Percentiles rank a stretch among this genome's conserved stretches.
Evolutionary conservation across 1,284 basidiomycete species (phyloP).

Genomic region (Lentinus polychrous): DNA sequence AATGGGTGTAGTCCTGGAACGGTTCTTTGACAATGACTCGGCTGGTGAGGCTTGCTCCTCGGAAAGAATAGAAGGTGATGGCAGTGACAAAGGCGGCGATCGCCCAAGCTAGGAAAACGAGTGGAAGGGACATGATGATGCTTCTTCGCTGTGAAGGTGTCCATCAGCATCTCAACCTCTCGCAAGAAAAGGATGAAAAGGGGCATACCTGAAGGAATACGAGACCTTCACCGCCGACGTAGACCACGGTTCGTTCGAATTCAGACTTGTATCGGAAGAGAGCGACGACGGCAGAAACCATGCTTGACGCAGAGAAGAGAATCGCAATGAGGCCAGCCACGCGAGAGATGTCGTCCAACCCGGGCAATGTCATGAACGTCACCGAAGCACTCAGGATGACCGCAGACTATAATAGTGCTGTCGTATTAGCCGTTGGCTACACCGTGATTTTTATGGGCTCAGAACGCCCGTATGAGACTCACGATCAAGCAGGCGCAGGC

Average conservation of each 20-base stretch:
- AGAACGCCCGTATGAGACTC: conserved; percentile 22
- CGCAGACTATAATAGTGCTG: conserved; percentile 46
- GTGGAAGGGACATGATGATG: conserved; percentile 61
- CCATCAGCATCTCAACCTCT: conserved; percentile 4
- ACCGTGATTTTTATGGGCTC: not conserved
- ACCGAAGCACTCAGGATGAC: conserved; percentile 71
- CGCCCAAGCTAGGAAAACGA: conserved; percentile 65
- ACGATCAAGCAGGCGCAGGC: conserved; percentile 65
- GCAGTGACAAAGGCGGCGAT: conserved; percentile 59
- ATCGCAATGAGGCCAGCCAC: conserved; percentile 59
- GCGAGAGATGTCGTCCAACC: conserved; percentile 54
- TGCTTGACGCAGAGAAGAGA: conserved; percentile 58
- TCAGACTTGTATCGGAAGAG: conserved; percentile 63
- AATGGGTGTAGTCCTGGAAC: conserved; percentile 53
- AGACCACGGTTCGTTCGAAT: conserved; percentile 38
- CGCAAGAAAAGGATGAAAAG: not conserved
- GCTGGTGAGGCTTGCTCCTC: conserved; percentile 35
- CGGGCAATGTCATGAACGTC: conserved; percentile 69
- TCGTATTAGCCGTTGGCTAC: not conserved
- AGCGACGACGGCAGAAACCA: conserved; percentile 58
- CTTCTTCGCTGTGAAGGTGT: conserved; percentile 41
- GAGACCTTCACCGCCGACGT: conserved; percentile 47
- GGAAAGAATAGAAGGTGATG: conserved; percentile 58
- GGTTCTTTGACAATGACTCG: conserved; percentile 30
- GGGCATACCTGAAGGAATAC: conserved; percentile 48